Base-by-base conservation (phyloP, 2,329 filamentous ascomycete species). In the Botrytis tulipae region DNA sequence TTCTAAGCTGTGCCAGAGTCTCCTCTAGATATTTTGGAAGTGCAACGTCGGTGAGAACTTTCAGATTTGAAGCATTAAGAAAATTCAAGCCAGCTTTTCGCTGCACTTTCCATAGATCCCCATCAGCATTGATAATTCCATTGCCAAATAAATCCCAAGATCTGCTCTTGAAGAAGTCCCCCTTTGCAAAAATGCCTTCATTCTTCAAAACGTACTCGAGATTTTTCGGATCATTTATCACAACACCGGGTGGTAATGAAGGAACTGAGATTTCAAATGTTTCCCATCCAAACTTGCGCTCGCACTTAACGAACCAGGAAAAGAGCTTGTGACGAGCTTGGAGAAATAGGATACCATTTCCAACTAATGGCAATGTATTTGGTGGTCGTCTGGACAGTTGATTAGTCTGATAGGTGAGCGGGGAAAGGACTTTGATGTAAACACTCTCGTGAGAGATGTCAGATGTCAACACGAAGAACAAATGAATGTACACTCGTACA, bases 41-140 rank as follows among this genome's bases (percentile, higher is more conserved):
- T 2, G 86, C 86, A 8, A 87, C 82, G 54, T 89, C 87, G 2
- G 88, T 88, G 72, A 92, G 82, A 12, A 86, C 83, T 44, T 86
- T 85, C 46, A 91, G 79, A 76, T 90, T 90, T 71, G 86, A 82
- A 22, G 84, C 84, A 77, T 84, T 90, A 40, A 92, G 84, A 76
- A 91, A 91, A 42, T 85, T 81, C 22, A 87, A 76, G 1, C 90
- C 90, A 6, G 89, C 90, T 79, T 87, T 90, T 63, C 90, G 84
- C 82, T 91, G 90, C 2, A 87, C 82, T 74, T 84, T 87, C 89
- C 90, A 91, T 37, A 89, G 78, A 35, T 90, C 87, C 59, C 90
- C 90, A 74, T 91, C 89, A 40, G 87, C 86, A 76, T 91, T 92
- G 81, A 91, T 90, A 76, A 92, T 91, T 40, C 90, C 90, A 76